Conservation (phyloP, 306 rosid genomes). For the Ormosia semicastrata region DNA sequence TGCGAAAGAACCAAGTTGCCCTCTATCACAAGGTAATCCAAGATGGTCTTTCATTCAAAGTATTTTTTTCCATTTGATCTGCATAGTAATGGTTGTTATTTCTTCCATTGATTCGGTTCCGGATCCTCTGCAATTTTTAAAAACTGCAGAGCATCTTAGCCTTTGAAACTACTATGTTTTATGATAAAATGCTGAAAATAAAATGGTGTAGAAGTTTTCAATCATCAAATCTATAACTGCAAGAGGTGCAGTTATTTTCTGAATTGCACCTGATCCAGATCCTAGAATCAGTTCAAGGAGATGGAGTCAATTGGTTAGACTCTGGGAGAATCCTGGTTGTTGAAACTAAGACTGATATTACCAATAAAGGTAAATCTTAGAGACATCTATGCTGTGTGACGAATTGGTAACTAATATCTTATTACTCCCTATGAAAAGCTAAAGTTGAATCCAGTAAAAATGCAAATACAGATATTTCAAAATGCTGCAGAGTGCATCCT, state of each 20-base stretch:
- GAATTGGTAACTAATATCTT: not conserved
- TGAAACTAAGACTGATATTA: too few species aligned
- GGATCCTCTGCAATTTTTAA: too few species aligned
- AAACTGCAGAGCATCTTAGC: too few species aligned
- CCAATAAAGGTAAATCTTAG: not conserved
- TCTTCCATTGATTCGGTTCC: not conserved
- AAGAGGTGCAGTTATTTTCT: too few species aligned
- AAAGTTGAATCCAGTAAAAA: not conserved
- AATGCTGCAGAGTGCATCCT: not conserved
- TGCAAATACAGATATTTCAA: not conserved
- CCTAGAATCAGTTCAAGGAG: not conserved
- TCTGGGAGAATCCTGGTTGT: too few species aligned
- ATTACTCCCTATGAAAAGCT: not conserved
- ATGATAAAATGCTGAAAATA: too few species aligned
- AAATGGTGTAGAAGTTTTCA: too few species aligned
- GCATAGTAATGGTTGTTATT: not conserved
- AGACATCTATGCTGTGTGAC: too few species aligned
- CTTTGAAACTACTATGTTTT: too few species aligned
- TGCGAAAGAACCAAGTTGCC: not conserved
- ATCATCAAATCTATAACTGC: too few species aligned
- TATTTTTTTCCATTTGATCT: not conserved
- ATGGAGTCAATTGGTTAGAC: not conserved
- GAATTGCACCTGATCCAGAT: too few species aligned
- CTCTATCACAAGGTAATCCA: constrained; percentile 2
- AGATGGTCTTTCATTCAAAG: not conserved